Evolutionary conservation across 345 rosid genomes (phyloP), one percentile per base, ranked within the genome.

Genomic region (Moringa oleifera): DNA sequence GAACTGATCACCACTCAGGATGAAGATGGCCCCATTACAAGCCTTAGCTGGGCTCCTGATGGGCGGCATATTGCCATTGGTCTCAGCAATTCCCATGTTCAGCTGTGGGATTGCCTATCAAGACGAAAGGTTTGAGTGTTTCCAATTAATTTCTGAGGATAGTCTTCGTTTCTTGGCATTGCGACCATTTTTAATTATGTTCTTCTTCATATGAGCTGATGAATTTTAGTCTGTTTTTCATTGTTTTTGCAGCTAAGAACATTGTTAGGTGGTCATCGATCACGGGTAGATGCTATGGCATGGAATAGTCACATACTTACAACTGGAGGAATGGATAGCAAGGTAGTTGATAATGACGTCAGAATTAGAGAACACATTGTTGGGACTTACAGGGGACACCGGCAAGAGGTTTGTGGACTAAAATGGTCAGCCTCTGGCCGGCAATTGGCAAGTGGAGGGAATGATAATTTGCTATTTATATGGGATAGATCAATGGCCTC

Each of bases 351-450:
- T 73, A 79, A 79, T 28, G 86, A 81, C 46, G 77, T 73, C 0
- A 24, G 77, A 25, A 74, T 74, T 67, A 64, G 70, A 74, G 64
- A 69, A 11, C 68, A 62, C 49, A 65, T 79, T 28, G 83, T 79
- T 53, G 81, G 73, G 33, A 76, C 77, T 0, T 79, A 81, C 58
- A 67, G 80, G 0, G 83, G 83, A 23, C 81, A 81, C 69, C 64
- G 55, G 7, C 83, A 81, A 36, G 83, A 76, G 23, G 67, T 81
- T 1, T 81, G 86, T 60, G 86, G 86, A 15, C 67, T 79, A 0
- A 81, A 79, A 66, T 81, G 86, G 86, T 81, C 86, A 50, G 81
- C 68, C 41, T 81, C 86, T 22, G 79, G 83, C 28, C 75, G 70
- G 23, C 79, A 81, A 25, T 72, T 81, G 59, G 83, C 86, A 0